Percentiles rank a stretch among this genome's conserved stretches.
Evolutionary conservation across 768 basidiomycete genomes (phyloP).

Genomic region (Mycena alexandri): DNA sequence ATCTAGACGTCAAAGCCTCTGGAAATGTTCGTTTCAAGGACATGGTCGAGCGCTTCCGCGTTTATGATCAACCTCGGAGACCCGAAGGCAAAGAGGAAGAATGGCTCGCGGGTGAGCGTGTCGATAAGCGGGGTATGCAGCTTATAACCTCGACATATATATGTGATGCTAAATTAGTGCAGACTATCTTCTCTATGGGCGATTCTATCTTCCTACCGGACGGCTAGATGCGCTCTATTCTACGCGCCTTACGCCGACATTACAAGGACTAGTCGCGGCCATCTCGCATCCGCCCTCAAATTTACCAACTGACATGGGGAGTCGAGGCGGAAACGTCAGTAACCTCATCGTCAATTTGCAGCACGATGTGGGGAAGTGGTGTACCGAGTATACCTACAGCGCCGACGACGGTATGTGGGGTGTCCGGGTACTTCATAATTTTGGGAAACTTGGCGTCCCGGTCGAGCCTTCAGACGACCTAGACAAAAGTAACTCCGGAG

Average conservation of each 20-base stretch:
- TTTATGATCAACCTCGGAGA: conserved; percentile 83
- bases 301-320: conserved; percentile 55
- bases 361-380: conserved; percentile 93
- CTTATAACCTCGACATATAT: conserved; percentile 12
- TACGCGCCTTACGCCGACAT: conserved; percentile 79
- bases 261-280: conserved; percentile 87
- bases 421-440: conserved; percentile 89
- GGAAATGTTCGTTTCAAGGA: conserved; percentile 86
- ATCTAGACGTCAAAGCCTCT: conserved; percentile 78
- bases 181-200: conserved; percentile 96
- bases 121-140: conserved; percentile 78
- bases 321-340: conserved; percentile 65
- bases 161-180: conserved; percentile 34
- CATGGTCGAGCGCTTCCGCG: conserved; percentile 89
- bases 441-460: conserved; percentile 73
- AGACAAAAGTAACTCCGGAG: conserved; percentile 39
- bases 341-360: conserved; percentile 89
- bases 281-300: conserved; percentile 83
- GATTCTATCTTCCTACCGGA: conserved; percentile 90
- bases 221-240: conserved; percentile 92
- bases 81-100: conserved; percentile 85
- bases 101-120: conserved; percentile 84
- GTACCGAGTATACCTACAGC: conserved; percentile 94
- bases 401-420: conserved; percentile 97
- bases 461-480: conserved; percentile 52